Base-by-base conservation (phyloP, 805 yeast species). In the Lipomyces sp. region DNA sequence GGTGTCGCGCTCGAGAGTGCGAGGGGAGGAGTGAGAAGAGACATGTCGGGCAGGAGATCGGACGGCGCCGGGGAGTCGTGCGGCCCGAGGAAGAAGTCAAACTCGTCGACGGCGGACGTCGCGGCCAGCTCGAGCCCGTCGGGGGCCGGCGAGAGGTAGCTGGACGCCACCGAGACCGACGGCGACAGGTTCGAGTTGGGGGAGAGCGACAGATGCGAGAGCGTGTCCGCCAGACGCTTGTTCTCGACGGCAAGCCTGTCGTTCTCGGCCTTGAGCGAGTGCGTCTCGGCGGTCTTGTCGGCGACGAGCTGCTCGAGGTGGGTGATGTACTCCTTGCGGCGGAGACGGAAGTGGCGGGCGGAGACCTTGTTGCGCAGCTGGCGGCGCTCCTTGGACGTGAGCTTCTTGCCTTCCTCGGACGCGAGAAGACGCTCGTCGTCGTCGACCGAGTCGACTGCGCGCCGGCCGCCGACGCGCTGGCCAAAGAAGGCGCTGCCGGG, bases 341-440 rank as follows among this genome's bases (percentile, higher is more conserved):
- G 58, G 35, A 63, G 56, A 10, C 68, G 59, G 54, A 64, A 64
- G 45, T 64, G 67, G 10, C 68, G 55, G 11, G 68, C 68, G 4
- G 64, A 59, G 21, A 64, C 65, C 43, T 63, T 57, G 53, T 64
- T 64, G 26, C 68, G 58, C 22, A 64, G 57, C 45, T 64, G 67
- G 7, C 68, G 55, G 18, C 67, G 65, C 45, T 64, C 64, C 39
- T 61, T 58, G 33, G 68, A 60, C 33, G 63, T 48, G 21, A 63
- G 57, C 36, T 52, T 50, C 53, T 57, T 57, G 43, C 63, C 65
- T 19, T 59, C 63, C 32, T 62, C 64, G 3, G 65, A 61, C 0
- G 61, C 56, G 43, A 63, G 54, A 11, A 65, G 59, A n/a, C 53
- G 52, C 53, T 57, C 73, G 61, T 29, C 45, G 26, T 43, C 47